Conservation (phyloP, 768 basidiomycete genomes). For the Kwoniella bestiolae region DNA sequence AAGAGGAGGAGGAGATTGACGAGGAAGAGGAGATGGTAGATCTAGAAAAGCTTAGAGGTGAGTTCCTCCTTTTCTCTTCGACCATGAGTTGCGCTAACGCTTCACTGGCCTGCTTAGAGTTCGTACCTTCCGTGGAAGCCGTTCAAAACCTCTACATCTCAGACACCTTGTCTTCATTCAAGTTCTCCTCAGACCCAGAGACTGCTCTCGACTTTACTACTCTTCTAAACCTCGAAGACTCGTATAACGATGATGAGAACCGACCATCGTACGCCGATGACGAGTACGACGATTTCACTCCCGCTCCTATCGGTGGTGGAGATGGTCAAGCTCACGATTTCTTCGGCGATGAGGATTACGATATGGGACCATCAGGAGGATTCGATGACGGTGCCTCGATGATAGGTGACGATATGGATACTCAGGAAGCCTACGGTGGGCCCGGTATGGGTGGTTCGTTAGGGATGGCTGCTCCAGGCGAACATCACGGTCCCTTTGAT, state of each 20-base stretch:
- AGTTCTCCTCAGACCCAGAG: conserved; percentile 70
- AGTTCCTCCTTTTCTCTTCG: conserved; percentile 56
- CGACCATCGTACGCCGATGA: conserved; percentile 27
- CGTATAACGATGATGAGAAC: conserved; percentile 34
- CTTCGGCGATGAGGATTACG: conserved; percentile 54
- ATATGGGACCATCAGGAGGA: conserved; percentile 38
- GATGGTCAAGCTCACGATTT: conserved; percentile 48
- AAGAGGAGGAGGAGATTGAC: conserved; percentile 69
- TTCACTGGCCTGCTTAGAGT: conserved; percentile 61
- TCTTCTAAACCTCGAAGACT: conserved; percentile 43
- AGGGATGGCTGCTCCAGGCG: conserved; percentile 47
- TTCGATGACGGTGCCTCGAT: conserved; percentile 50
- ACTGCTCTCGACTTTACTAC: conserved; percentile 65
- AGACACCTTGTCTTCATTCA: conserved; percentile 77
- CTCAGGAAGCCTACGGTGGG: conserved; percentile 52
- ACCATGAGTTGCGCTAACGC: not conserved
- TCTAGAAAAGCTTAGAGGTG: conserved; percentile 50
- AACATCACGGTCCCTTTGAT: conserved; percentile 75
- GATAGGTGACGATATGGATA: conserved; percentile 59
- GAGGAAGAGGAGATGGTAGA: conserved; percentile 64
- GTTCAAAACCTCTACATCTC: conserved; percentile 76
- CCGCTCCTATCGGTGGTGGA: conserved; percentile 2
- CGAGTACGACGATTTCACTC: conserved; percentile 25
- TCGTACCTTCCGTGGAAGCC: conserved; percentile 70
- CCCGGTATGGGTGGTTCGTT: conserved; percentile 60